phyloP scores from a whole-genome alignment of 768 basidiomycete species.

The Mycena kentingensis region DNA sequence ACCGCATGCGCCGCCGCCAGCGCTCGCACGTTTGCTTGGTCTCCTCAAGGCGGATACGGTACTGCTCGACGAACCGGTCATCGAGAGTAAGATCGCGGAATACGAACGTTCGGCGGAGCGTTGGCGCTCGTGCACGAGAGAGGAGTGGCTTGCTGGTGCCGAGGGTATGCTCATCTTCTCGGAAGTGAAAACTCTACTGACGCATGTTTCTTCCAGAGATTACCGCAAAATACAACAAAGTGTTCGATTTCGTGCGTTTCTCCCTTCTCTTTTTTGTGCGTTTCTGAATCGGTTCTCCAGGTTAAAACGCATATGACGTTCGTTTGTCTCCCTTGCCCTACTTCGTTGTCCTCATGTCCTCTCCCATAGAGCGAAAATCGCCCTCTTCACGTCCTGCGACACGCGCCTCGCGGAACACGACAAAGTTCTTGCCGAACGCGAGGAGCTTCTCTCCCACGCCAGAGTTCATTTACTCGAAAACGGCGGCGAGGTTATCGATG shows the following conservation, averaged over 20 bases:
- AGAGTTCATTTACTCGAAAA: neutral
- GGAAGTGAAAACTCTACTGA: neutral
- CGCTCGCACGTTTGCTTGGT: neutral
- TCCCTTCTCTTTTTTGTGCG: neutral
- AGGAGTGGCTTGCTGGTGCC: conserved; percentile 1
- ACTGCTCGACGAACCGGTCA: neutral
- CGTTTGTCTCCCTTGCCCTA: neutral
- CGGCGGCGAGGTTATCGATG: neutral
- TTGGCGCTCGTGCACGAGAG: neutral
- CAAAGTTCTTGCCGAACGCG: neutral
- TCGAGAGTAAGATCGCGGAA: neutral
- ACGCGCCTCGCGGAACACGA: neutral
- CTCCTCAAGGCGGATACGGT: neutral
- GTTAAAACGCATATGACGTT: neutral
- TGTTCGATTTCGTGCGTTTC: neutral
- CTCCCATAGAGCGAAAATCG: neutral
- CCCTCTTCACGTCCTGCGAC: neutral
- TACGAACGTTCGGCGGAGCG: neutral
- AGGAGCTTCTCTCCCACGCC: neutral
- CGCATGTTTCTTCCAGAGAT: neutral
- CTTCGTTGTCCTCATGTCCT: neutral
- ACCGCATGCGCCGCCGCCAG: neutral
- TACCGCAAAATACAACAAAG: neutral
- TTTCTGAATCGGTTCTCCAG: neutral
- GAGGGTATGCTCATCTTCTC: neutral